A percentile compares a stretch with the other conserved stretches of the same genome.
phyloP scores from a whole-genome alignment of 2,329 filamentous ascomycete species.

The Hypoxylon sp. region DNA sequence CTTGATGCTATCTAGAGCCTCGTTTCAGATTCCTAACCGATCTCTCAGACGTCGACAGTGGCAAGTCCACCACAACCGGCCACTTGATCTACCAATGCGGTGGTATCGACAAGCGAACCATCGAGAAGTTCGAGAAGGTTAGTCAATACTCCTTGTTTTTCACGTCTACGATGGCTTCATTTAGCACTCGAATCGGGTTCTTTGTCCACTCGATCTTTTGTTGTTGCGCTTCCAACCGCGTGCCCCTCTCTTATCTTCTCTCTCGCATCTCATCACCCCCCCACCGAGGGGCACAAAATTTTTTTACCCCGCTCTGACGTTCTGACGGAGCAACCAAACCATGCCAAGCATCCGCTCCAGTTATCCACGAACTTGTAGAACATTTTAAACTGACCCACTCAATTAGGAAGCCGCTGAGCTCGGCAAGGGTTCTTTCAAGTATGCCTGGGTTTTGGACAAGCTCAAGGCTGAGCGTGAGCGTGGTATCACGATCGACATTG shows the following conservation, averaged over 20 bases:
- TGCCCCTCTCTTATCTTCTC: conserved; percentile 40
- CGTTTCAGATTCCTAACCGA: conserved; percentile 32
- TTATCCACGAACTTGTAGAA: conserved; percentile 1
- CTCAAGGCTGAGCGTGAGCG: conserved; percentile 99
- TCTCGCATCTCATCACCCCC: conserved; percentile 34
- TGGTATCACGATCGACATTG: conserved; percentile 99
- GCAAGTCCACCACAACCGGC: conserved; percentile 75
- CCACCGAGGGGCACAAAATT: conserved; percentile 53
- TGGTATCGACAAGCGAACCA: conserved; percentile 99
- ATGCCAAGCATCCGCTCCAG: conserved; percentile 32
- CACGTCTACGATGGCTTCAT: conserved; percentile 2
- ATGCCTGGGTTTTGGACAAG: conserved; percentile 99
- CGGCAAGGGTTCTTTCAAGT: conserved; percentile 99
- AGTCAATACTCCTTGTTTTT: conserved; percentile 56
- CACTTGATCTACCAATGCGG: conserved; percentile 99
- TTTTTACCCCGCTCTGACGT: conserved; percentile 51
- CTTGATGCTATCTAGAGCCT: conserved; percentile 6
- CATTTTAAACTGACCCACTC: conserved; percentile 46
- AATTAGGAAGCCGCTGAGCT: conserved; percentile 95
- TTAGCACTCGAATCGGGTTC: conserved; percentile 29
- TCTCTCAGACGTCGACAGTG: conserved; percentile 54
- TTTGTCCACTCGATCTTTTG: conserved; percentile 43
- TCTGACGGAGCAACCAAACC: conserved; percentile 39
- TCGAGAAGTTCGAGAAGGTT: conserved; percentile 99
- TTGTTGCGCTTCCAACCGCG: conserved; percentile 36